A percentile compares a stretch with the other conserved stretches of the same genome.
Conservation (phyloP, 2,329 filamentous ascomycete genomes). For the Colletotrichum camelliae region DNA sequence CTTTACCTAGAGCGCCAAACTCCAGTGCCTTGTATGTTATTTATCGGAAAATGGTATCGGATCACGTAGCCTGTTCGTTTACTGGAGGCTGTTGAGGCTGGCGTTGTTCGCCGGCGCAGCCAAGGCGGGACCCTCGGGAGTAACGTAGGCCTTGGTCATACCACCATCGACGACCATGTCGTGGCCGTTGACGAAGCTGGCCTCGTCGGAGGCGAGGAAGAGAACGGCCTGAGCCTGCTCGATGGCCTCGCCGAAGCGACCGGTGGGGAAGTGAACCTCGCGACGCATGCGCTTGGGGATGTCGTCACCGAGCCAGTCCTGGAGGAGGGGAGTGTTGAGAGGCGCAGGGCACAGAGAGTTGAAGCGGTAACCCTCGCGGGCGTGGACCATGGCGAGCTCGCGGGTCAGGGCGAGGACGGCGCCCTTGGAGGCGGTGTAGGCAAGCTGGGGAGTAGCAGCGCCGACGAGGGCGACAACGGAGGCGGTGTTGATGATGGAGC, state of each 20-base stretch:
- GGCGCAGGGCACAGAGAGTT: slow-evolving; percentile 91
- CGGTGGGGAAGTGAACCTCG: slow-evolving; percentile 88
- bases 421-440: slow-evolving; percentile 94
- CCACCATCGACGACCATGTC: slow-evolving; percentile 97
- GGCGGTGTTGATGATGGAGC: slow-evolving; percentile 90
- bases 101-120: slow-evolving; percentile 66
- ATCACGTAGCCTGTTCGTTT: neutral
- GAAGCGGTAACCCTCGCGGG: slow-evolving; percentile 86
- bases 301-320: slow-evolving; percentile 94
- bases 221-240: slow-evolving; percentile 91
- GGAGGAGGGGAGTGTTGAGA: slow-evolving; percentile 87
- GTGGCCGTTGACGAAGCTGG: slow-evolving; percentile 86
- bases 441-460: slow-evolving; percentile 85
- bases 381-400: slow-evolving; percentile 91
- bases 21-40: neutral
- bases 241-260: slow-evolving; percentile 90
- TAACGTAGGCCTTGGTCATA: slow-evolving; percentile 91
- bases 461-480: slow-evolving; percentile 88
- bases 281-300: slow-evolving; percentile 79
- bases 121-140: slow-evolving; percentile 63
- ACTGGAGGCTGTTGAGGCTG: slow-evolving; percentile 13
- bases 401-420: slow-evolving; percentile 89
- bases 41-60: neutral
- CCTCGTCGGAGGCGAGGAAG: slow-evolving; percentile 87
- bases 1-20: slow-evolving; percentile 14